Conservation (phyloP, 495 filamentous ascomycete genomes). For the Xylaria nigripes region DNA sequence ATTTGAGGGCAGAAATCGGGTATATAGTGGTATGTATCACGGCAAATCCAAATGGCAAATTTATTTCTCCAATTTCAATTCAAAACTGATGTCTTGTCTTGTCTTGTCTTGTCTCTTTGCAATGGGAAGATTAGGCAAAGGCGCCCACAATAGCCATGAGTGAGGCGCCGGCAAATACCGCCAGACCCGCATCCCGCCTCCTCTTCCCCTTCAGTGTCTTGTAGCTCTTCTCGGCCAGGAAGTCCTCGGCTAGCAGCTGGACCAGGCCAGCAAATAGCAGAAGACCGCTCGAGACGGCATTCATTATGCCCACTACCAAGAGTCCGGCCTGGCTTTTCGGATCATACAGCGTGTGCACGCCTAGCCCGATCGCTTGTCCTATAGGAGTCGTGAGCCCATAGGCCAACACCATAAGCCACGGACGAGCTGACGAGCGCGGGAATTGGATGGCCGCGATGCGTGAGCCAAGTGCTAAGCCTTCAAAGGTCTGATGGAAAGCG, state of each 20-base stretch:
- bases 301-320: conserved; percentile 87
- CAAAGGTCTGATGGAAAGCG: conserved; percentile 70
- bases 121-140: conserved; percentile 78
- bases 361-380: conserved; percentile 80
- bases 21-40: background rate
- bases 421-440: conserved; percentile 47
- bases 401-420: conserved; percentile 92
- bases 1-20: too few species aligned
- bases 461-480: conserved; percentile 65
- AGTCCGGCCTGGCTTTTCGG: conserved; percentile 73
- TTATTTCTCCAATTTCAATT: background rate
- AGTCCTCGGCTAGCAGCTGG: conserved; percentile 88
- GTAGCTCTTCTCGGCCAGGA: conserved; percentile 84
- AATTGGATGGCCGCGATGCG: conserved; percentile 61
- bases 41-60: background rate
- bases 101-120: background rate
- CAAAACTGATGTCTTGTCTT: background rate
- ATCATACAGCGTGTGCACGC: conserved; percentile 76
- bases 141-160: conserved; percentile 88
- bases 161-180: conserved; percentile 66
- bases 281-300: conserved; percentile 79
- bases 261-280: conserved; percentile 87
- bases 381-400: conserved; percentile 88
- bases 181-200: conserved; percentile 64
- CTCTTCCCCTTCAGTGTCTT: conserved; percentile 57